Conservation (phyloP, 495 filamentous ascomycete species). For the Daldinia caldariorum region DNA sequence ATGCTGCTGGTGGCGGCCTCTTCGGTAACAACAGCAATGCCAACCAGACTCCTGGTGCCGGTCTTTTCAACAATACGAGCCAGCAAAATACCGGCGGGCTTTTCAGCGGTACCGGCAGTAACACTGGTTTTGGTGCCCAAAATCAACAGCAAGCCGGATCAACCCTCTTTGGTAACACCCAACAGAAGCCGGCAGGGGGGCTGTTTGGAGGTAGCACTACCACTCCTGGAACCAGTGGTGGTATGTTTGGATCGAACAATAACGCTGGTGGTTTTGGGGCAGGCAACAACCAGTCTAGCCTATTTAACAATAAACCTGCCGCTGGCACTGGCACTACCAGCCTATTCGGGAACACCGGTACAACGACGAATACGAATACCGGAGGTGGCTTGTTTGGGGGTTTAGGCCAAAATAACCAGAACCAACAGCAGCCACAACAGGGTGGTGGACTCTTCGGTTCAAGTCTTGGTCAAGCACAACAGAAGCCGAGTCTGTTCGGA, state of each 20-base stretch:
- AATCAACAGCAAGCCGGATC: slow-evolving; percentile 66
- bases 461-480: slow-evolving; percentile 47
- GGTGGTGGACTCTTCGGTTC: slow-evolving; percentile 54
- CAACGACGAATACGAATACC: slow-evolving; percentile 51
- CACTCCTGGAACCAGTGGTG: slow-evolving; percentile 53
- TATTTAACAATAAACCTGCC: slow-evolving; percentile 69
- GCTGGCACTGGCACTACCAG: slow-evolving; percentile 50
- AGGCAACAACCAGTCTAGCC: slow-evolving; percentile 48
- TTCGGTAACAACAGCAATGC: slow-evolving; percentile 50
- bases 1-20: slow-evolving; percentile 46
- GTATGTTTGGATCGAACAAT: slow-evolving; percentile 54
- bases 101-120: slow-evolving; percentile 26
- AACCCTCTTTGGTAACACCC: slow-evolving; percentile 67
- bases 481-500: slow-evolving; percentile 60
- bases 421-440: slow-evolving; percentile 63
- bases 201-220: slow-evolving; percentile 54
- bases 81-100: slow-evolving; percentile 54
- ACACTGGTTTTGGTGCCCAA: slow-evolving; percentile 51
- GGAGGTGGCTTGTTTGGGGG: slow-evolving; percentile 65
- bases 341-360: slow-evolving; percentile 56
- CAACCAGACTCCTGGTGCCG: slow-evolving; percentile 52
- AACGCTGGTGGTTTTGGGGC: slow-evolving; percentile 47
- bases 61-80: slow-evolving; percentile 57
- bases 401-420: slow-evolving; percentile 60
- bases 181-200: slow-evolving; percentile 50